phyloP scores from a whole-genome alignment of 1,284 basidiomycete genomes.

The Irpex sp. region DNA sequence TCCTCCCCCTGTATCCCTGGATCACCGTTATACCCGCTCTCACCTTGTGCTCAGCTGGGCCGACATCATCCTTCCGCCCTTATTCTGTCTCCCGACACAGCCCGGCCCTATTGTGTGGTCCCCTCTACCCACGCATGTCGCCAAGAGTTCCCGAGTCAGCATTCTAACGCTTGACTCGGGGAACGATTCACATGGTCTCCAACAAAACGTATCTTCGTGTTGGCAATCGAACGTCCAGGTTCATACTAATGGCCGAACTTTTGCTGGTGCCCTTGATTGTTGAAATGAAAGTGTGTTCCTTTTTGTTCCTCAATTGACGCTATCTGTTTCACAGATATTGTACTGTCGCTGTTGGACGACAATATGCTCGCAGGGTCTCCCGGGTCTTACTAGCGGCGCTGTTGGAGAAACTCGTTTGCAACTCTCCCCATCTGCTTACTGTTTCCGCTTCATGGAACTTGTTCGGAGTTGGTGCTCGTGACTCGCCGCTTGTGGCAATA shows the following conservation, averaged over 20 bases:
- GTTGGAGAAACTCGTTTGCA: background rate
- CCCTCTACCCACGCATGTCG: background rate
- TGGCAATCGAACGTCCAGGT: background rate
- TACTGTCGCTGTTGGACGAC: background rate
- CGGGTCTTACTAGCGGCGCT: background rate
- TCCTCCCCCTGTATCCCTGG: background rate
- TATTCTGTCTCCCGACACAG: background rate
- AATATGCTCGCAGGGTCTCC: background rate
- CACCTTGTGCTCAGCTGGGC: background rate
- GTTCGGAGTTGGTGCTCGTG: too few relatives aligned
- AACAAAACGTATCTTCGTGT: background rate
- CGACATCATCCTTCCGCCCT: background rate
- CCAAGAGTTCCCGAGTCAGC: conserved; percentile 4
- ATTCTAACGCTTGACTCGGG: conserved; percentile 3
- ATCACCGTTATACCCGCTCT: background rate
- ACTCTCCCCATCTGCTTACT: too few relatives aligned
- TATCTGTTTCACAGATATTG: background rate
- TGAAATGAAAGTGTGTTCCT: background rate
- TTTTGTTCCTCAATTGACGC: background rate
- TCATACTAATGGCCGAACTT: background rate
- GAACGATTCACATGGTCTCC: background rate
- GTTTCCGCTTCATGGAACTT: too few relatives aligned
- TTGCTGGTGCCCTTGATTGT: background rate
- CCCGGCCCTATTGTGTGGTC: background rate
- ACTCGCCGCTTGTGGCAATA: too few relatives aligned